phyloP scores from a whole-genome alignment of 2,329 filamentous ascomycete species.

The Sporothrix pallida region DNA sequence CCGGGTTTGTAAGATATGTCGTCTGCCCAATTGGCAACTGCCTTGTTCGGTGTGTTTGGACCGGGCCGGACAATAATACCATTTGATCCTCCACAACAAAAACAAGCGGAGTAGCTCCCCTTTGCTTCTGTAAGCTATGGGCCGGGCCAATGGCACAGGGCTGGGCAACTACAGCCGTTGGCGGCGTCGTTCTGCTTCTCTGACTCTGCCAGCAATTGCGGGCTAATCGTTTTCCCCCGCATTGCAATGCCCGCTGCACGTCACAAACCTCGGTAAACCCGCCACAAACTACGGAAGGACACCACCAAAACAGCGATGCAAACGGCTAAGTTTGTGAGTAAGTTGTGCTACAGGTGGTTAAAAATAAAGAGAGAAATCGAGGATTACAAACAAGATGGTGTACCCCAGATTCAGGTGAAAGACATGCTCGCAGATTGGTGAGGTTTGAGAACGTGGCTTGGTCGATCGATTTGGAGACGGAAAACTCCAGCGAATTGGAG shows the following conservation, averaged over 20 bases:
- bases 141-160: slow-evolving; percentile 12
- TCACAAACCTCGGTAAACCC: slow-evolving; percentile 22
- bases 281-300: background rate
- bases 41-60: slow-evolving; percentile 9
- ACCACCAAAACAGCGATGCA: background rate
- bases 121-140: background rate
- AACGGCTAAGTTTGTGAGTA: background rate
- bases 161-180: slow-evolving; percentile 19
- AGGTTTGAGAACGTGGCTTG: too few species aligned
- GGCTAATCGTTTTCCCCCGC: slow-evolving; percentile 18
- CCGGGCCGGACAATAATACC: background rate
- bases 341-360: background rate
- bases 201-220: too few species aligned
- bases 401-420: too few species aligned
- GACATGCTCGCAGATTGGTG: too few species aligned
- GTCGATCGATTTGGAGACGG: slow-evolving; percentile 6
- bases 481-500: background rate
- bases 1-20: background rate
- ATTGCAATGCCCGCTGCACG: slow-evolving; percentile 4
- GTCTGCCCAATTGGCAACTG: background rate
- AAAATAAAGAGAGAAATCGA: too few species aligned
- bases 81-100: background rate
- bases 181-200: background rate
- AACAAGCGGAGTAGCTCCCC: background rate
- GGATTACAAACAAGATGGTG: too few species aligned